Evolutionary conservation across 768 basidiomycete species (phyloP).

Genomic region (Boletus sp.): DNA sequence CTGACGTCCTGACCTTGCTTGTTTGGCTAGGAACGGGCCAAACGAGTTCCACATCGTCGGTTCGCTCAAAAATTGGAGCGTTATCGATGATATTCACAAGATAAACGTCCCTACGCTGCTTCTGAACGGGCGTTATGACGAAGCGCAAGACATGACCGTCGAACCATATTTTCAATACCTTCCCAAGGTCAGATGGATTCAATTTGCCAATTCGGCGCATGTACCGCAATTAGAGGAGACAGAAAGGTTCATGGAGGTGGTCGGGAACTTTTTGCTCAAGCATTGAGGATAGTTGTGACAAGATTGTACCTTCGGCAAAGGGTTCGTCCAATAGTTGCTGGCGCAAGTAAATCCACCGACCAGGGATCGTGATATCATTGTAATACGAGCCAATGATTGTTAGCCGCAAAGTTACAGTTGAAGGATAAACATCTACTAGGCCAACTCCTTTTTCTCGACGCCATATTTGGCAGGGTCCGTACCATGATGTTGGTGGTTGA

Average conservation of each 20-base stretch:
- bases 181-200: slow-evolving; percentile 36
- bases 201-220: slow-evolving; percentile 38
- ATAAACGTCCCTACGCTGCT: slow-evolving; percentile 35
- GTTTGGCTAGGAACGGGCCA: slow-evolving; percentile 37
- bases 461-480: slow-evolving; percentile 81
- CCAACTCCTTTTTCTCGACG: slow-evolving; percentile 32
- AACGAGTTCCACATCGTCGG: slow-evolving; percentile 36
- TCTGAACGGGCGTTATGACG: slow-evolving; percentile 38
- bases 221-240: slow-evolving; percentile 39
- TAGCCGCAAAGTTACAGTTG: slow-evolving; percentile 7
- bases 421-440: slow-evolving; percentile 17
- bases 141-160: slow-evolving; percentile 33
- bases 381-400: not conserved
- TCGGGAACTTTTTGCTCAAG: slow-evolving; percentile 30
- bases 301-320: not conserved
- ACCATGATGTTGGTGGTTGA: slow-evolving; percentile 87
- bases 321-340: too few relatives aligned
- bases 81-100: slow-evolving; percentile 33
- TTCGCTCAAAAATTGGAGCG: slow-evolving; percentile 36
- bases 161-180: slow-evolving; percentile 35
- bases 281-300: slow-evolving; percentile 1
- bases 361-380: not conserved
- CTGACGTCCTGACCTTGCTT: slow-evolving; percentile 5
- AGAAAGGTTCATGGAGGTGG: slow-evolving; percentile 32
- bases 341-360: not conserved